Base-by-base conservation (phyloP, 2,329 filamentous ascomycete species). In the Claviceps citrina region DNA sequence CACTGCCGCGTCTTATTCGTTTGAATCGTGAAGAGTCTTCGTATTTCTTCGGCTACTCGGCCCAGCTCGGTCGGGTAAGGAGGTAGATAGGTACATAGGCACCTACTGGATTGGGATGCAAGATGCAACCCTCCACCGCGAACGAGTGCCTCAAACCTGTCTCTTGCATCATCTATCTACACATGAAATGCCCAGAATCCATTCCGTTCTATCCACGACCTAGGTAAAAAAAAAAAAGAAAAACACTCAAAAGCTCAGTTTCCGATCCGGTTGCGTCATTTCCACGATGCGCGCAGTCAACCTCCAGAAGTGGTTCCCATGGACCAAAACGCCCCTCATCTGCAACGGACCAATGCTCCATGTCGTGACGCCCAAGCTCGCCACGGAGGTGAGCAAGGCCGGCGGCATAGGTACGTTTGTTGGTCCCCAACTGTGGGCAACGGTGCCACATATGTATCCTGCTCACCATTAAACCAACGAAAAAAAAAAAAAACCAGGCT, bases 261-360 rank as follows among this genome's bases (percentile, higher is more conserved):
- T 32, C 31, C 31, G 20, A 32, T 24, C 27, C 13, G 4, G n/a
- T 28, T 32, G 16, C 31, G 20, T 20, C 31, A 32, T 35, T 6
- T 16, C n/a, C 32, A 45, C 20, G 24, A 59, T 59, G 55, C 44
- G 46, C 22, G 31, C 45, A 5, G 46, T 49, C 28, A 48, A 46
- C 36, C 42, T 59, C 6, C 42, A 51, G 27, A 39, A 47, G 24
- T 55, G 52, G 45, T 57, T 60, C 34, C 52, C 54, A 1, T 58
- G 55, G 53, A 44, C 43, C 18, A 44, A 44, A 19, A 41, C 48
- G 3, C 58, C 58, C 19, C 43, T 58, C 40, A 51, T 60, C 41
- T 54, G 46, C 46, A 63, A 57, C 45, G 60, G 47, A 16, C 61
- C 61, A 6, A 64, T 64, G 61, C 48, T 56, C 22, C 52, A 54